Conservation (phyloP, 805 yeast genomes). For the Torulaspora quercuum region DNA sequence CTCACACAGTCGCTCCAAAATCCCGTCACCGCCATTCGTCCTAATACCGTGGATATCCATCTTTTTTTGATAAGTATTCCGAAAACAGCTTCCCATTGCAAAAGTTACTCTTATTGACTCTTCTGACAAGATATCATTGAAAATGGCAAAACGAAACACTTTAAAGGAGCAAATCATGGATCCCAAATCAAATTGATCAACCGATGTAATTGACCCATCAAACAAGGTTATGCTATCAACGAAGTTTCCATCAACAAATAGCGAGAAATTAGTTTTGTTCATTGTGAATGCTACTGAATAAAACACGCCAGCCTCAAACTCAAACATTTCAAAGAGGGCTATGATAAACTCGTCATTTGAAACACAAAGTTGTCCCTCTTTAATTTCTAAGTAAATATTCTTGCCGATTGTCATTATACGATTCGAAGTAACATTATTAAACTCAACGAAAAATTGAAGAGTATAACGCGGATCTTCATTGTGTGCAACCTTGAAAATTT, state of each 20-base stretch:
- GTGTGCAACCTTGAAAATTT: slow-evolving; percentile 13
- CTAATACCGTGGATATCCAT: slow-evolving; percentile 6
- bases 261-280: slow-evolving; percentile 12
- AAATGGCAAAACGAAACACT: slow-evolving; percentile 22
- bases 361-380: slow-evolving; percentile 28
- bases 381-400: slow-evolving; percentile 29
- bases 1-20: slow-evolving; percentile 11
- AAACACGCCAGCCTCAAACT: slow-evolving; percentile 21
- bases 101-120: slow-evolving; percentile 12
- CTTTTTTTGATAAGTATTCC: slow-evolving; percentile 7
- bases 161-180: slow-evolving; percentile 36
- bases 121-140: slow-evolving; percentile 12
- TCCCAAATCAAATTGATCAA: slow-evolving; percentile 30
- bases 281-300: slow-evolving; percentile 24
- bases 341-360: slow-evolving; percentile 32
- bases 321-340: slow-evolving; percentile 30
- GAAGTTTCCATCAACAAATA: slow-evolving; percentile 26
- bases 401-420: slow-evolving; percentile 30
- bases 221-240: slow-evolving; percentile 24
- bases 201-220: slow-evolving; percentile 13
- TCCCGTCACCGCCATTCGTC: slow-evolving; percentile 8
- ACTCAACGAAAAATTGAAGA: slow-evolving; percentile 30
- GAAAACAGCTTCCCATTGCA: slow-evolving; percentile 12
- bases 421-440: slow-evolving; percentile 31
- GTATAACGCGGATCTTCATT: slow-evolving; percentile 20